A percentile compares a stretch with the other conserved stretches of the same genome.
Conservation (phyloP, 208 protist genomes). For the Vickermania spadyakhi region DNA sequence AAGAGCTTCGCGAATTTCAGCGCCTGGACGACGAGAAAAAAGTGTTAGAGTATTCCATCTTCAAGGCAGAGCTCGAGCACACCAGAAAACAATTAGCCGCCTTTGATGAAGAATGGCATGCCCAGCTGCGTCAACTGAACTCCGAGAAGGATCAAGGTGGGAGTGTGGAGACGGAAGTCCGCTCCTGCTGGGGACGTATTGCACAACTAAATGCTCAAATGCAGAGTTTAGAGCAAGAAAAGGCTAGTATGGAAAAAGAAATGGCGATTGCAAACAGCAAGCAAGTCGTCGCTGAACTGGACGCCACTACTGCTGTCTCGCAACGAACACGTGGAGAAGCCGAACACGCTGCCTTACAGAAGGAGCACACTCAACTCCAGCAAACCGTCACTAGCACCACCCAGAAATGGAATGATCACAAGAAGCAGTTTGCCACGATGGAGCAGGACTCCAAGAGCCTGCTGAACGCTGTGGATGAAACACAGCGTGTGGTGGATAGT, state of each 20-base stretch:
- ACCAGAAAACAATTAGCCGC: conserved; percentile 38
- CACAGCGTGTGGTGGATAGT: conserved; percentile 48
- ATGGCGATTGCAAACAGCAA: conserved; percentile 29
- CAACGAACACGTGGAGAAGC: conserved; percentile 23
- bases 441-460: conserved; percentile 26
- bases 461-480: conserved; percentile 21
- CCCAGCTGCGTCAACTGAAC: conserved; percentile 24
- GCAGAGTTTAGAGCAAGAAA: conserved; percentile 38
- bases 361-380: conserved; percentile 45
- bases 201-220: conserved; percentile 28
- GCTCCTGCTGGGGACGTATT: conserved; percentile 20
- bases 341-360: conserved; percentile 35
- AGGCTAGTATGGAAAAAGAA: conserved; percentile 48
- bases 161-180: conserved; percentile 34
- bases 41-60: conserved; percentile 91
- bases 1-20: conserved; percentile 92
- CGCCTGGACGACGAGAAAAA: conserved; percentile 83
- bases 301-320: conserved; percentile 40
- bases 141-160: conserved; percentile 29
- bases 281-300: conserved; percentile 56
- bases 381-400: conserved; percentile 20
- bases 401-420: conserved; percentile 26
- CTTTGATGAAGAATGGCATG: conserved; percentile 47
- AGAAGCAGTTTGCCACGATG: conserved; percentile 12
- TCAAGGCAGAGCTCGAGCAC: conserved; percentile 50